These are phyloP conservation scores for Pholiota adiposa DNA, from an alignment of 1,284 basidiomycete species.

Conservation along the genomic window DNA sequence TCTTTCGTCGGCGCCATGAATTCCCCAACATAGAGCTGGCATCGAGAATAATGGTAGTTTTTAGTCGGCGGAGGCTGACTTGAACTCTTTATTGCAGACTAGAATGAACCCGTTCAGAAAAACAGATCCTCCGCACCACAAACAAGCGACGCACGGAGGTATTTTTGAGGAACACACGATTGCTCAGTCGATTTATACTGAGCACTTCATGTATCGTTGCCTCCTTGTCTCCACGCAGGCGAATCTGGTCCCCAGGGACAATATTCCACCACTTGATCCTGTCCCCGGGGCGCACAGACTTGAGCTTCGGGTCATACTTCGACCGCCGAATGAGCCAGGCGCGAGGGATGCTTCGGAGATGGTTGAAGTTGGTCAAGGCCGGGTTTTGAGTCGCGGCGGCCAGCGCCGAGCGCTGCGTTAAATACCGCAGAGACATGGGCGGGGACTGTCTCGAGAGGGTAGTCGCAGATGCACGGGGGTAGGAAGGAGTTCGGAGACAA, in stretches of 20 bases:
- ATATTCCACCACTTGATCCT: constrained; percentile 86
- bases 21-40: constrained; percentile 75
- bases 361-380: constrained; percentile 68
- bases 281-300: constrained; percentile 63
- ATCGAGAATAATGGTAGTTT: constrained; percentile 76
- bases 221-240: constrained; percentile 65
- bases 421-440: constrained; percentile 32
- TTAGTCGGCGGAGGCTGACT: constrained; percentile 37
- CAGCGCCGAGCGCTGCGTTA: constrained; percentile 47
- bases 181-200: constrained; percentile 72
- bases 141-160: constrained; percentile 40
- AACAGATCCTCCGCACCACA: constrained; percentile 3
- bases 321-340: constrained; percentile 40
- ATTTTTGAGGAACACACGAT: constrained; percentile 71
- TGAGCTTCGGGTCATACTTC: constrained; percentile 42
- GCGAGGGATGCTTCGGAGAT: constrained; percentile 62
- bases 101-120: constrained; percentile 11
- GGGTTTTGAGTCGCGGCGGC: constrained; percentile 52
- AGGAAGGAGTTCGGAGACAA: background rate
- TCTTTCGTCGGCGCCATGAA: constrained; percentile 57
- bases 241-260: constrained; percentile 80
- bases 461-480: background rate
- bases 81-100: constrained; percentile 31
- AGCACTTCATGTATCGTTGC: constrained; percentile 68
- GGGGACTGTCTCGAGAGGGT: background rate